A percentile compares a stretch with the other conserved stretches of the same genome.
Conservation (phyloP, 106 monocot species). For the Xerophyta viscosa region DNA sequence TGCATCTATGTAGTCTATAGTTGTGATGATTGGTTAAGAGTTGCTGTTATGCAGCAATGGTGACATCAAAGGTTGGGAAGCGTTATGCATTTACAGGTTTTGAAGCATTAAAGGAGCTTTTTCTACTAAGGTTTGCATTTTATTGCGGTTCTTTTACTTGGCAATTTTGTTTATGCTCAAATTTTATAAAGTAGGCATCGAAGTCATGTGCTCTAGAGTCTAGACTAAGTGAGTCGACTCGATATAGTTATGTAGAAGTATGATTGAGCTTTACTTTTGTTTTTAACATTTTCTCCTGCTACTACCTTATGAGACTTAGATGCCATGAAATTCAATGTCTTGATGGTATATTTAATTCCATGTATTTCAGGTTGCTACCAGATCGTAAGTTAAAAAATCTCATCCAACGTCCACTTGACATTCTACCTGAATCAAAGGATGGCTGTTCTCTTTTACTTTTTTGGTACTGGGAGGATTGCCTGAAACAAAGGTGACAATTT, state of each 20-base stretch:
- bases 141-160: slow-evolving; percentile 4
- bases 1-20: too few species aligned
- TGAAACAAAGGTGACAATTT: slow-evolving; percentile 65
- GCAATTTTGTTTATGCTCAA: too few species aligned
- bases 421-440: slow-evolving; percentile 76
- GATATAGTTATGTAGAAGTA: too few species aligned
- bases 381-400: slow-evolving; percentile 85
- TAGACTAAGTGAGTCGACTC: too few species aligned
- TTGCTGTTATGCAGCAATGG: slow-evolving; percentile 60
- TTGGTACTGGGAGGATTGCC: slow-evolving; percentile 76
- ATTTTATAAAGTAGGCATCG: too few species aligned
- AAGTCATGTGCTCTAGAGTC: too few species aligned
- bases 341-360: neutral
- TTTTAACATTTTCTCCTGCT: too few species aligned
- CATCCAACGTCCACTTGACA: slow-evolving; percentile 58
- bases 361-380: slow-evolving; percentile 48
- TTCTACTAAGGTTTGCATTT: slow-evolving; percentile 45
- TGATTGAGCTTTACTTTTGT: too few species aligned
- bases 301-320: too few species aligned
- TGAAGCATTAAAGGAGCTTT: slow-evolving; percentile 78
- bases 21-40: neutral
- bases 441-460: slow-evolving; percentile 40
- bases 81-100: slow-evolving; percentile 91
- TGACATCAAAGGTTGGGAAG: slow-evolving; percentile 90
- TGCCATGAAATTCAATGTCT: too few species aligned